Percentiles rank a stretch among this genome's conserved stretches.
Conservation (phyloP, 2,329 filamentous ascomycete genomes). For the Diaporthe ilicicola region DNA sequence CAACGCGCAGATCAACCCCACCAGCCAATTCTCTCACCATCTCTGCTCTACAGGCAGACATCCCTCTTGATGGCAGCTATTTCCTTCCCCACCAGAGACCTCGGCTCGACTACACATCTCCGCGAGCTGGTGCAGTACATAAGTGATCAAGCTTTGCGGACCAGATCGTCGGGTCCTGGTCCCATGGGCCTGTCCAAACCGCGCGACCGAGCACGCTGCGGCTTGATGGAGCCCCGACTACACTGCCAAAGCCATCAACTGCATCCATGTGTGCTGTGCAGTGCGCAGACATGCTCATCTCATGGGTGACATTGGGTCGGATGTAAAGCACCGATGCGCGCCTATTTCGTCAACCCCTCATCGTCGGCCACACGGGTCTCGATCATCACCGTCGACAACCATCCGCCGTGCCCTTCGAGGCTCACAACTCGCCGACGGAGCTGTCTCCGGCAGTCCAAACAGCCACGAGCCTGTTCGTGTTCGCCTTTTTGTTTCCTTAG, state of each 20-base stretch:
- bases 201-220: background rate
- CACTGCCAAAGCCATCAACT: background rate
- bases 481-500: background rate
- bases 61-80: background rate
- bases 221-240: background rate
- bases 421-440: background rate
- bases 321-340: background rate
- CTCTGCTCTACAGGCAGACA: background rate
- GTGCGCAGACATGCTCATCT: background rate
- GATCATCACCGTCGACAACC: background rate
- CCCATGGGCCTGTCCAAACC: background rate
- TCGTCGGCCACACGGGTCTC: background rate
- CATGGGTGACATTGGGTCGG: background rate
- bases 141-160: conserved; percentile 12
- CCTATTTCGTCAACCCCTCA: background rate
- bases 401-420: background rate
- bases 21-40: background rate
- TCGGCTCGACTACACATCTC: background rate
- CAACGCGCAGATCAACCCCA: background rate
- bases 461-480: background rate
- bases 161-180: background rate
- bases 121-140: background rate
- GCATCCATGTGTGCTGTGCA: background rate
- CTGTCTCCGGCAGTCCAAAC: background rate
- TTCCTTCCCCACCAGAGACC: background rate